These are phyloP conservation scores for Lodderomyces jiufengensis DNA, from an alignment of 1,139 yeast genomes.

Conservation along the genomic window DNA sequence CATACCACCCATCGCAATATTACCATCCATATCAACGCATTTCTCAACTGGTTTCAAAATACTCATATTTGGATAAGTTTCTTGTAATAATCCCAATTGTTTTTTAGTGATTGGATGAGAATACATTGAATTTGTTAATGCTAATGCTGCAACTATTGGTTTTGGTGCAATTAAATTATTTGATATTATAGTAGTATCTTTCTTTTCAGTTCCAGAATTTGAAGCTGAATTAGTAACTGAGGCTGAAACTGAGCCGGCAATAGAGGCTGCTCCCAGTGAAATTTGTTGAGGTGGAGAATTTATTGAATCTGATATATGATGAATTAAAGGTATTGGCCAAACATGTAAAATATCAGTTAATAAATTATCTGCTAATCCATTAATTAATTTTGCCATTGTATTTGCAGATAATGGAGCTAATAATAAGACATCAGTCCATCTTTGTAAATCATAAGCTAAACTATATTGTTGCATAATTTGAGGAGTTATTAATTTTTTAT, in stretches of 20 bases:
- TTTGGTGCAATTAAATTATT: conserved; percentile 21
- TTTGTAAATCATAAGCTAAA: conserved; percentile 22
- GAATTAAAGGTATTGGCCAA: conserved; percentile 22
- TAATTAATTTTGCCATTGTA: conserved; percentile 27
- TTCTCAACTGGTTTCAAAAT: conserved; percentile 30
- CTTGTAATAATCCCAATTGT: conserved; percentile 22
- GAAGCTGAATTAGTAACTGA: neutral
- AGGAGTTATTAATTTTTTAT: conserved; percentile 5
- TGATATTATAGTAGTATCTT: conserved; percentile 20
- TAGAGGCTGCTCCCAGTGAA: too few species aligned
- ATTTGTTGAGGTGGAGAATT: conserved; percentile 2
- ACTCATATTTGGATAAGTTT: conserved; percentile 26
- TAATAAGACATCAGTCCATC: conserved; percentile 34
- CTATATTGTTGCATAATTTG: conserved; percentile 17
- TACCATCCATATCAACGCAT: conserved; percentile 29
- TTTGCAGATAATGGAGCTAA: conserved; percentile 30
- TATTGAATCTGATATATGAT: conserved; percentile 4
- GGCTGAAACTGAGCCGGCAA: too few species aligned
- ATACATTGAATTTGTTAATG: conserved; percentile 28
- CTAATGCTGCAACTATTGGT: conserved; percentile 27
- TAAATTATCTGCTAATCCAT: conserved; percentile 27
- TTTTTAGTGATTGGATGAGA: conserved; percentile 28
- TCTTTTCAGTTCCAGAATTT: conserved; percentile 9
- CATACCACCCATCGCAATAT: conserved; percentile 34
- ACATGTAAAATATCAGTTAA: conserved; percentile 24